Conservation (phyloP, 1,284 basidiomycete species). For the Cryptococcus jaspeensis region DNA sequence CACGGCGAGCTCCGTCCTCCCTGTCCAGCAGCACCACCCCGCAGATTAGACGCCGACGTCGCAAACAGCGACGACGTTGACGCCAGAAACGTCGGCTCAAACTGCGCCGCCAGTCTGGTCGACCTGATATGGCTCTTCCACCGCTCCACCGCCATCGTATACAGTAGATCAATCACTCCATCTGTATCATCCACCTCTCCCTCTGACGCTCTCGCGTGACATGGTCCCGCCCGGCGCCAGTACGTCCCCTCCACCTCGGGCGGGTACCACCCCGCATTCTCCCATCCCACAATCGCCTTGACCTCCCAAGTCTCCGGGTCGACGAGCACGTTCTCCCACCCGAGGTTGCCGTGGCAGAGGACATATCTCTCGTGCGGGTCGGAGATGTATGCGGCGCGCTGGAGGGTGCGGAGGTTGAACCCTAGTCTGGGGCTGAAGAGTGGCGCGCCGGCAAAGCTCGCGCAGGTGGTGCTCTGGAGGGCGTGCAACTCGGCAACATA, state of each 20-base stretch:
- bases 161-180: neutral
- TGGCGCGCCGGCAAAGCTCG: neutral
- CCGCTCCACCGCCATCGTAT: neutral
- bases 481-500: constrained; percentile 3
- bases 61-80: neutral
- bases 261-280: constrained; percentile 19
- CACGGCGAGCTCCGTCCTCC: neutral
- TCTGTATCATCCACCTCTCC: neutral
- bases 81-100: neutral
- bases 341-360: constrained; percentile 19
- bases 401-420: neutral
- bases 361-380: constrained; percentile 1
- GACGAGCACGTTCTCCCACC: constrained; percentile 14
- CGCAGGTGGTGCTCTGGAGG: neutral
- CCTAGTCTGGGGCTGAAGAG: neutral
- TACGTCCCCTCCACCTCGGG: constrained; percentile 10
- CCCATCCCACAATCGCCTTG: constrained; percentile 12
- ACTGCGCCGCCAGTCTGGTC: neutral
- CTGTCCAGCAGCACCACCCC: neutral
- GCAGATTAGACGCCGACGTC: neutral
- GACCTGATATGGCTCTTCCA: neutral
- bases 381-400: neutral
- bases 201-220: neutral
- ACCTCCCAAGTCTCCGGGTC: constrained; percentile 11
- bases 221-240: constrained; percentile 1